These are phyloP conservation scores for Cryptomeria japonica DNA, from an alignment of 75 land plant species.

Conservation along the genomic window DNA sequence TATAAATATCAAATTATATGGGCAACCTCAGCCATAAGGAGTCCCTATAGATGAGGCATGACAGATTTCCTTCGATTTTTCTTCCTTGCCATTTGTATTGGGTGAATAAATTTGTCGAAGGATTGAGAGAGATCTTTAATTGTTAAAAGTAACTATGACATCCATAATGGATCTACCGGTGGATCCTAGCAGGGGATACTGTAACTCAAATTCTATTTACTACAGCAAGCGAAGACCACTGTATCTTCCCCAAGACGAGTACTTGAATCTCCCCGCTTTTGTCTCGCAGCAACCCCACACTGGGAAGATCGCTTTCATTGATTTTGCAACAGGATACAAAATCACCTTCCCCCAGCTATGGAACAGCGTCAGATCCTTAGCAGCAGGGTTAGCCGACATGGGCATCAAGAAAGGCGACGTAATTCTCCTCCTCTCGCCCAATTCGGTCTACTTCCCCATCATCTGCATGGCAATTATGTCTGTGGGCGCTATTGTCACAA, in stretches of 20 bases:
- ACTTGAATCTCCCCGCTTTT: conserved; percentile 57
- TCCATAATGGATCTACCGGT: neutral
- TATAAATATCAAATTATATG: too few relatives aligned
- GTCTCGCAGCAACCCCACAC: conserved; percentile 42
- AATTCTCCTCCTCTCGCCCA: conserved; percentile 87
- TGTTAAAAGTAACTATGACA: too few relatives aligned
- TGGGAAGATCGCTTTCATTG: conserved; percentile 71
- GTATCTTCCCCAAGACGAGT: conserved; percentile 39
- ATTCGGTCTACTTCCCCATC: conserved; percentile 82
- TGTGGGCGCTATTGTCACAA: conserved; percentile 88
- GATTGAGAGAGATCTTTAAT: too few relatives aligned
- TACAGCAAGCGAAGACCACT: conserved; percentile 79
- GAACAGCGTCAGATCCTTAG: conserved; percentile 51
- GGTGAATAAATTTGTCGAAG: too few relatives aligned
- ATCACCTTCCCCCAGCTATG: conserved; percentile 69
- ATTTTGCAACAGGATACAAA: conserved; percentile 67
- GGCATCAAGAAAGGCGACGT: conserved; percentile 77
- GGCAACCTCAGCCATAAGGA: too few relatives aligned
- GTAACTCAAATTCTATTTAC: conserved; percentile 54
- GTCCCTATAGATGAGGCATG: too few relatives aligned
- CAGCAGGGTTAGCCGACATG: conserved; percentile 27
- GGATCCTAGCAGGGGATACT: conserved; percentile 70
- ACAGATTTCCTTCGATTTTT: too few relatives aligned
- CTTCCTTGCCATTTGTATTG: too few relatives aligned
- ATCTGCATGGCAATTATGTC: conserved; percentile 76